phyloP scores from a whole-genome alignment of 257 asterid species.

The Cruciata laevipes region DNA sequence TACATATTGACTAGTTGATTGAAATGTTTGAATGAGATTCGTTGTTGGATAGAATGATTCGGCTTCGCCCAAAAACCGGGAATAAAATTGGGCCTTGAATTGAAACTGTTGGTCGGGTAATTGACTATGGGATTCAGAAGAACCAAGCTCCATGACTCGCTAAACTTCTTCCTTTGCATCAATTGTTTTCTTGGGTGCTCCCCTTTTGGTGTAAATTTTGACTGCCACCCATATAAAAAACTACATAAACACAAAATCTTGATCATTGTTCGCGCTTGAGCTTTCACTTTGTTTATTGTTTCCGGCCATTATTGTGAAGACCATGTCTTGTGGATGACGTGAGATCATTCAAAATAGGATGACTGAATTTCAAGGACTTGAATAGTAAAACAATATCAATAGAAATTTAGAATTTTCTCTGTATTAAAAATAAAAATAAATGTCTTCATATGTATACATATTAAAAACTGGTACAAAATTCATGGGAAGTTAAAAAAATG shows the following conservation, averaged over 20 bases:
- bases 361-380: too few species aligned
- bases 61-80: neutral
- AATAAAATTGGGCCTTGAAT: neutral
- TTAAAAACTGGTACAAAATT: too few species aligned
- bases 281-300: too few species aligned
- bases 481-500: too few species aligned
- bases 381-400: too few species aligned
- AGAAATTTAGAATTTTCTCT: too few species aligned
- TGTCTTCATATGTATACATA: too few species aligned
- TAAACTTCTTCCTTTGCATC: neutral
- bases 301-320: too few species aligned
- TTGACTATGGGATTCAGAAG: neutral
- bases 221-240: neutral
- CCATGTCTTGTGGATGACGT: too few species aligned
- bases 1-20: neutral
- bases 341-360: too few species aligned
- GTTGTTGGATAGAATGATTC: neutral
- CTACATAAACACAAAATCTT: slow-evolving; percentile 2
- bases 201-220: slow-evolving; percentile 2
- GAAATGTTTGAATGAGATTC: neutral
- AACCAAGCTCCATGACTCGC: neutral
- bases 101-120: neutral
- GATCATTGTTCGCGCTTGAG: too few species aligned
- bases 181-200: neutral
- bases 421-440: too few species aligned